Evolutionary conservation across 2,329 filamentous ascomycete genomes (phyloP), one percentile per base, ranked within the genome.

Genomic region (Pseudogymnoascus sp.): DNA sequence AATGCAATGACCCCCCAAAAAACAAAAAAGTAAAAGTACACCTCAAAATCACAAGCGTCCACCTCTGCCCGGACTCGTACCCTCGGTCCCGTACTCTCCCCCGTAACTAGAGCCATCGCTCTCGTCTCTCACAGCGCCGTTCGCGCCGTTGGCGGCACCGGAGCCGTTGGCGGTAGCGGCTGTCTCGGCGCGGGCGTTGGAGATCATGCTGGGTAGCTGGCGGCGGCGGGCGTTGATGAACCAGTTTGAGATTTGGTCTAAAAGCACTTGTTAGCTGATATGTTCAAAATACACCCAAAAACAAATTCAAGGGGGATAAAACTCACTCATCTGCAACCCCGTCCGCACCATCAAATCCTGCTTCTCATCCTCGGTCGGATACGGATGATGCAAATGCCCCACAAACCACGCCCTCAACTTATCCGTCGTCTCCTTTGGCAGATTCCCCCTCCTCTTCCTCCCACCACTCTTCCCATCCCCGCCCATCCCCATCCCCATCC

Each of bases 401-500:
- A 87, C 76, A 68, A 96, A 93, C 92, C 92, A 96, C 0, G 84
- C 79, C 62, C 89, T 85, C 42, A 96, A 79, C 68, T 90, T 87
- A 72, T 93, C 89, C 0, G 91, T 96, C 0, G 91, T 90, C 62
- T 92, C 89, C 72, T 96, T 96, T n/a, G 92, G 92, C 2, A 96
- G 80, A 71, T 96, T 96, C 1, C 92, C 92, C 40, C 92, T 83
- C 61, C 91, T 82, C 73, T 85, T 87, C 33, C 84, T 77, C 67
- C 80, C 80, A 7, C 15, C 31, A 29, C 11, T 19, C 72, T 82
- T 84, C 64, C 60, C 60, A 53, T 82, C 84, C 64, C 60, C 60
- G 23, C 19, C 26, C 4, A 1, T 31, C 13, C 38, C 38, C 38
- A 42, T 42, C 7, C 38, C 38, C 10, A 23, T 23, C 23, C 23